These are phyloP conservation scores for Vaccinium macrocarpon DNA, from an alignment of 148 eudicot genomes.

Conservation along the genomic window DNA sequence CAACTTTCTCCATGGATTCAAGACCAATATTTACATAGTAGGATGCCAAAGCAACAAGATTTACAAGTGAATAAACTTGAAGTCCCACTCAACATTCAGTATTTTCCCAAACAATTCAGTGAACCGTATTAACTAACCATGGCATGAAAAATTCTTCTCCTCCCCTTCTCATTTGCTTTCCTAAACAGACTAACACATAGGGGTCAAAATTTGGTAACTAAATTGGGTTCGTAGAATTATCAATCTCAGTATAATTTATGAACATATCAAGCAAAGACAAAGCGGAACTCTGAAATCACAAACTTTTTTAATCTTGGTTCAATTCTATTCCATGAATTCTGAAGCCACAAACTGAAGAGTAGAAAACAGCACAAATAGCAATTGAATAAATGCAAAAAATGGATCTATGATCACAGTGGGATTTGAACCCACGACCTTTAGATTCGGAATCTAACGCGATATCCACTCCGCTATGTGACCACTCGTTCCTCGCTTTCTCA, in stretches of 20 bases:
- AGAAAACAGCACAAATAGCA: neutral
- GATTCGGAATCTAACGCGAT: conserved; percentile 26
- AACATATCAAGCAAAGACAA: neutral
- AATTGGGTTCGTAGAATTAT: neutral
- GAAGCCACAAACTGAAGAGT: neutral
- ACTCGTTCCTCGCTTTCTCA: neutral
- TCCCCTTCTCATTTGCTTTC: neutral
- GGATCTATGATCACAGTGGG: conserved; percentile 19
- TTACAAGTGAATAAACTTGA: neutral
- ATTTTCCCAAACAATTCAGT: neutral
- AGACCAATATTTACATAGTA: neutral
- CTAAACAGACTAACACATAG: neutral
- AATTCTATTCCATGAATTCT: neutral
- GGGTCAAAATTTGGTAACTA: neutral
- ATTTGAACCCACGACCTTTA: conserved; percentile 29
- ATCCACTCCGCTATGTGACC: conserved; percentile 26
- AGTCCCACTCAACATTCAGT: neutral
- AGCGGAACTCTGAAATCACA: neutral
- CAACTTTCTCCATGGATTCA: neutral
- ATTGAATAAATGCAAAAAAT: neutral
- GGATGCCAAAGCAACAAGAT: neutral
- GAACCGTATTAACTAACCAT: neutral
- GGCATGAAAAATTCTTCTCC: neutral
- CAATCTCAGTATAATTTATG: neutral
- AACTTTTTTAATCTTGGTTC: neutral